Conservation (phyloP, 345 rosid species). For the Syzygium oleosum region DNA sequence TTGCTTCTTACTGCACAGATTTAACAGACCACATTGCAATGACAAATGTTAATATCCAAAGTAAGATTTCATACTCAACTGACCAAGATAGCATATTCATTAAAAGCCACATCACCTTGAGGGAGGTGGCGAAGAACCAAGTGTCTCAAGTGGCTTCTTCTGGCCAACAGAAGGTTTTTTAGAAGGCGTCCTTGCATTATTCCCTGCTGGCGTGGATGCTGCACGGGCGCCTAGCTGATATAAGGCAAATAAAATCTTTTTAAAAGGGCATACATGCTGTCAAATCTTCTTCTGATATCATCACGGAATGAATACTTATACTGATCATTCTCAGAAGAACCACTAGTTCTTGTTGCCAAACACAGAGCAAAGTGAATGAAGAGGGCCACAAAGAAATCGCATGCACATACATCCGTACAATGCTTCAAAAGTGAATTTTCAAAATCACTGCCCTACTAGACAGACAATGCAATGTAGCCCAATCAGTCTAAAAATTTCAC, state of each 20-base stretch:
- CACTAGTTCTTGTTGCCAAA: not conserved
- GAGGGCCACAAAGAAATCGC: not conserved
- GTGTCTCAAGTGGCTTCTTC: constrained; percentile 86
- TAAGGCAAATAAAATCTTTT: not conserved
- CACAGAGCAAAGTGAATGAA: not conserved
- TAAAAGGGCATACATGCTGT: not conserved
- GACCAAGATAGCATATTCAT: not conserved
- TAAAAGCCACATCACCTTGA: constrained; percentile 37
- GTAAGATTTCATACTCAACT: not conserved
- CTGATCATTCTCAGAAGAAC: not conserved
- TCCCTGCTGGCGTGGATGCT: constrained; percentile 43
- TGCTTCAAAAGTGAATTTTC: not conserved
- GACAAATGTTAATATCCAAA: not conserved
- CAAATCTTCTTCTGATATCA: not conserved
- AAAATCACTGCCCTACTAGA: not conserved
- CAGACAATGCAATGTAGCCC: not conserved
- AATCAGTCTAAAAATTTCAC: not conserved
- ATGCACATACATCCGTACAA: not conserved
- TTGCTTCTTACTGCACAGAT: constrained; percentile 77
- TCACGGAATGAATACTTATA: not conserved
- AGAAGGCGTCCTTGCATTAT: constrained; percentile 48
- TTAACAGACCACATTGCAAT: not conserved
- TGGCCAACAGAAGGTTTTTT: constrained; percentile 73
- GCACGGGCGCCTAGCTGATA: constrained; percentile 35
- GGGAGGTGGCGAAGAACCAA: constrained; percentile 69